phyloP scores from a whole-genome alignment of 1,139 yeast species.

The Tardiomyces blankii region DNA sequence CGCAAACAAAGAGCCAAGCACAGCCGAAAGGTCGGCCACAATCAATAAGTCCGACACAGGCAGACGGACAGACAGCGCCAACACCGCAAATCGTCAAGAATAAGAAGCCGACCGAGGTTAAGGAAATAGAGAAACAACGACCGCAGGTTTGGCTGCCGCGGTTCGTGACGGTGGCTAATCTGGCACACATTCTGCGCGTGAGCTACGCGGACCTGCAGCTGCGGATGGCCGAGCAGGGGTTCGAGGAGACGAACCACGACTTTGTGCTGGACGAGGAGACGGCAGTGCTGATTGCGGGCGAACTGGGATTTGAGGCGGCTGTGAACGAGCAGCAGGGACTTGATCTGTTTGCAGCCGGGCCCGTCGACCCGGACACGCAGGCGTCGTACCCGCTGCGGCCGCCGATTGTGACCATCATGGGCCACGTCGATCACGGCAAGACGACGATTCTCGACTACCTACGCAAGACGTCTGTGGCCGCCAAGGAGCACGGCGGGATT shows the following conservation, averaged over 20 bases:
- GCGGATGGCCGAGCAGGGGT: slow-evolving; percentile 60
- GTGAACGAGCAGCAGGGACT: slow-evolving; percentile 48
- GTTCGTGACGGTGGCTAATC: slow-evolving; percentile 61
- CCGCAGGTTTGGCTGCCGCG: slow-evolving; percentile 48
- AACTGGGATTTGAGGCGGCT: slow-evolving; percentile 58
- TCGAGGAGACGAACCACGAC: slow-evolving; percentile 61
- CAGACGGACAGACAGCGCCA: not conserved
- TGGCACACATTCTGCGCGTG: slow-evolving; percentile 60
- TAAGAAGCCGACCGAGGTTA: slow-evolving; percentile 3
- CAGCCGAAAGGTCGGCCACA: no score
- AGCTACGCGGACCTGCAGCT: slow-evolving; percentile 49
- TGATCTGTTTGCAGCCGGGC: slow-evolving; percentile 43
- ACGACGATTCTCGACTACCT: slow-evolving; percentile 84
- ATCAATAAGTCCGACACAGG: not conserved
- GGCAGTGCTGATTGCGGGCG: slow-evolving; percentile 79
- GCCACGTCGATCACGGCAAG: slow-evolving; percentile 98
- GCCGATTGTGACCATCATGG: slow-evolving; percentile 96
- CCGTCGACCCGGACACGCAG: slow-evolving; percentile 23
- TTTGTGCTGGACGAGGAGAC: slow-evolving; percentile 79
- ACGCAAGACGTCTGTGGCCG: slow-evolving; percentile 73
- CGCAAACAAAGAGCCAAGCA: no score
- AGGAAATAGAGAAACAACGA: slow-evolving; percentile 8
- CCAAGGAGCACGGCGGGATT: slow-evolving; percentile 88
- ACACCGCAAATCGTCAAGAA: not conserved
- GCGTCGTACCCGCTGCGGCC: slow-evolving; percentile 52